phyloP scores from a whole-genome alignment of 2,329 filamentous ascomycete genomes.

The Mycocentrospora acerina region DNA sequence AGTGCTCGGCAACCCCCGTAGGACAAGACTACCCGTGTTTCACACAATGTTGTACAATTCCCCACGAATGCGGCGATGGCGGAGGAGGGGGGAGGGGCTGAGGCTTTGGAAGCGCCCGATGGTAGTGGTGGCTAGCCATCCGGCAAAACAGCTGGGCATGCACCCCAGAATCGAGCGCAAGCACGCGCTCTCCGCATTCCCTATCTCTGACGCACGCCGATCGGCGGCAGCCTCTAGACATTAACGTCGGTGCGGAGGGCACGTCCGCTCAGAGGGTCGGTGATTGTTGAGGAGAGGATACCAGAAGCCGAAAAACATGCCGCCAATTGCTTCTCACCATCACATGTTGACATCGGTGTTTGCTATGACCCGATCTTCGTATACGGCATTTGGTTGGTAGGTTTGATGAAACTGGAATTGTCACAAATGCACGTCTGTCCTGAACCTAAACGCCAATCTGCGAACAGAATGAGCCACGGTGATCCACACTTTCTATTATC shows the following conservation, averaged over 20 bases:
- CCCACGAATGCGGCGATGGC: neutral
- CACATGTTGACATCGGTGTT: constrained; percentile 3
- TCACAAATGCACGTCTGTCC: constrained; percentile 6
- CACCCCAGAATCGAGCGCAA: constrained; percentile 29
- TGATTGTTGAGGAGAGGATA: neutral
- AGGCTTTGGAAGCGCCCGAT: neutral
- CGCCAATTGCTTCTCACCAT: neutral
- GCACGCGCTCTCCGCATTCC: constrained; percentile 19
- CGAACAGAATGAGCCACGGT: constrained; percentile 13
- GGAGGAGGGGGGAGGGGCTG: too few species aligned
- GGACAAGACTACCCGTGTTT: neutral
- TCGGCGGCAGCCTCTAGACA: constrained; percentile 10
- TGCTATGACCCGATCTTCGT: too few species aligned
- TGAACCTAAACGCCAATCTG: constrained; percentile 20
- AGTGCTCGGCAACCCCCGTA: too few species aligned
- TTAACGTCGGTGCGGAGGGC: constrained; percentile 2
- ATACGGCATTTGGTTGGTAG: too few species aligned
- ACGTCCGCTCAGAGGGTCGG: too few species aligned
- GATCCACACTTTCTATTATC: constrained; percentile 7
- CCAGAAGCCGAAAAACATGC: constrained; percentile 4
- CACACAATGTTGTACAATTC: neutral
- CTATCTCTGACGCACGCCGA: constrained; percentile 17
- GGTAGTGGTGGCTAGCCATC: constrained; percentile 1
- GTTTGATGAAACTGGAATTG: too few species aligned
- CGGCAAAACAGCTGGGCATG: constrained; percentile 10